Percentiles rank a stretch among this genome's conserved stretches.
These are phyloP conservation scores for Exophiala sp. DNA, from an alignment of 2,329 filamentous ascomycete genomes.

Conservation along the genomic window DNA sequence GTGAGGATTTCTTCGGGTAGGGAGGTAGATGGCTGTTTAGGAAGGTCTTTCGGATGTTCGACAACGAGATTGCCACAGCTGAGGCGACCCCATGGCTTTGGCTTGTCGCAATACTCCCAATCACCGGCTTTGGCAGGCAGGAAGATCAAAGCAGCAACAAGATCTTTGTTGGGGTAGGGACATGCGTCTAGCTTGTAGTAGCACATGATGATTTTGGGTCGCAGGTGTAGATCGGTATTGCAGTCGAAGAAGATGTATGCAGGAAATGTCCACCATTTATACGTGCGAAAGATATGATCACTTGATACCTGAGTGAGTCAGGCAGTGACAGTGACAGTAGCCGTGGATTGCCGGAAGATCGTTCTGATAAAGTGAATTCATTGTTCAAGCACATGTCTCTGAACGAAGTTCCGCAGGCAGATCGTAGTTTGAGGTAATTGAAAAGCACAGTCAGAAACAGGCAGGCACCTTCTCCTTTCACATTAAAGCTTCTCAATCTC, in stretches of 20 bases:
- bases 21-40: neutral
- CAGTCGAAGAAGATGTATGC: neutral
- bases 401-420: no score
- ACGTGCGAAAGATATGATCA: no score
- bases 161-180: slow-evolving; percentile 21
- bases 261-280: no score
- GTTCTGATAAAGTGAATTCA: no score
- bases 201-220: slow-evolving; percentile 13
- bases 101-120: slow-evolving; percentile 15
- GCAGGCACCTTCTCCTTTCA: no score
- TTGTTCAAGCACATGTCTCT: no score
- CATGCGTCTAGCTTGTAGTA: slow-evolving; percentile 16
- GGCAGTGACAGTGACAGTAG: no score
- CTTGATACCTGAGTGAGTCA: no score
- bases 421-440: no score
- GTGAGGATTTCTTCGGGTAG: neutral
- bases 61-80: slow-evolving; percentile 20
- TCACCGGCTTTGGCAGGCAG: slow-evolving; percentile 6
- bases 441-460: no score
- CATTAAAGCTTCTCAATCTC: no score
- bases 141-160: slow-evolving; percentile 17
- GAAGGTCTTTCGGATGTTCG: slow-evolving; percentile 8
- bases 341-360: no score
- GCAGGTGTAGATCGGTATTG: neutral
- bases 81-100: slow-evolving; percentile 21